Evolutionary conservation across 257 asterid species (phyloP).

Genomic region (Penstemon barbatus): DNA sequence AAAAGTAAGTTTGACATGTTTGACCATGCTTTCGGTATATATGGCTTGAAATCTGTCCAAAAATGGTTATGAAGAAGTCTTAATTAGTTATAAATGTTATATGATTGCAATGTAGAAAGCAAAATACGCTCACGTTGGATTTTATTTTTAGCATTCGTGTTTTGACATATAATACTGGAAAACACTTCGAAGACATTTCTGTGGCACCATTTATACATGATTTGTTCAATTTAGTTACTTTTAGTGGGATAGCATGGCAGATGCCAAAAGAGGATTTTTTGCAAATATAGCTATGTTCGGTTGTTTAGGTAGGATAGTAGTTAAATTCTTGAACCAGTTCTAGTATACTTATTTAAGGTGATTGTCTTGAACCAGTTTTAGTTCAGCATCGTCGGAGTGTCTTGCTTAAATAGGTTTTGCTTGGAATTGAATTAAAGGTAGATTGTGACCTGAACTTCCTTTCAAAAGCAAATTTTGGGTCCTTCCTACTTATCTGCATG

Average conservation of each 20-base stretch:
- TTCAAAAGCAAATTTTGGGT: no score
- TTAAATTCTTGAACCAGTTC: background rate
- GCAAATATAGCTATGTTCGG: no score
- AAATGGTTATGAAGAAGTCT: no score
- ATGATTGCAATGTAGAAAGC: background rate
- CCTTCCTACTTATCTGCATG: no score
- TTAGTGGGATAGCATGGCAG: background rate
- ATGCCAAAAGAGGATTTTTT: background rate
- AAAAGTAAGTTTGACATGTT: slow-evolving; percentile 5
- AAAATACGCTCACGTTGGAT: background rate
- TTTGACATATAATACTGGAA: background rate
- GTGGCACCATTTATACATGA: background rate
- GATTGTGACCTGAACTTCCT: no score
- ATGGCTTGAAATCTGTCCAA: background rate
- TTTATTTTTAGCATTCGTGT: no score
- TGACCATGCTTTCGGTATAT: background rate
- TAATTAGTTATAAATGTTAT: background rate
- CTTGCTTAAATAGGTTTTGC: background rate
- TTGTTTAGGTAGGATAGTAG: no score
- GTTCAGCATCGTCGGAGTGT: background rate
- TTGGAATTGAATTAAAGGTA: background rate
- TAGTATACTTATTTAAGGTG: background rate
- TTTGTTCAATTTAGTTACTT: background rate
- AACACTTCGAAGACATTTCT: background rate
- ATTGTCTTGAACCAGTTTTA: background rate